Conservation (phyloP, 2,329 filamentous ascomycete genomes). For the Microthyrium microscopicum region DNA sequence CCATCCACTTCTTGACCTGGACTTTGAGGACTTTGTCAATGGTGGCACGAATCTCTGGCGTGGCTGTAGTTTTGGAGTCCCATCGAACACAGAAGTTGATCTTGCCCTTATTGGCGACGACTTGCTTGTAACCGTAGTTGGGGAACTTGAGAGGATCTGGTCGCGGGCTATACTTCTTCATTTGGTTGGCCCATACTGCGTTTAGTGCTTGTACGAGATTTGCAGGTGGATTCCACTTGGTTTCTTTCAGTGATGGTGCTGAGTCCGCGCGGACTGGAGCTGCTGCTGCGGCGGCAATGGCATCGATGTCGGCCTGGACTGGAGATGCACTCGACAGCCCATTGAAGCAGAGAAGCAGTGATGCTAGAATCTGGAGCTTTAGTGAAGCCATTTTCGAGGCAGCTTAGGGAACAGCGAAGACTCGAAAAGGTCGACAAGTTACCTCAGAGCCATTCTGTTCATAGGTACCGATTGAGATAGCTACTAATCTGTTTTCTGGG, state of each 20-base stretch:
- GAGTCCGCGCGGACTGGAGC: background rate
- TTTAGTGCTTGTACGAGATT: background rate
- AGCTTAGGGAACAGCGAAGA: too few relatives aligned
- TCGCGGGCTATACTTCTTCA: constrained; percentile 11
- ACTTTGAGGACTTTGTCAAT: constrained; percentile 20
- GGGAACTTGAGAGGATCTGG: constrained; percentile 14
- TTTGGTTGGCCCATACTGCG: constrained; percentile 10
- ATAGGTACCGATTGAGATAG: too few relatives aligned
- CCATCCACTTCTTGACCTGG: constrained; percentile 26
- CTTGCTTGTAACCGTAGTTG: constrained; percentile 18
- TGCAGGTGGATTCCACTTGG: constrained; percentile 4
- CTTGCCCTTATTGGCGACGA: constrained; percentile 17
- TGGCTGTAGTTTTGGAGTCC: constrained; percentile 24
- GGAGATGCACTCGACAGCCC: too few relatives aligned
- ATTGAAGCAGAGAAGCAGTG: too few relatives aligned
- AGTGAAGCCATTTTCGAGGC: too few relatives aligned
- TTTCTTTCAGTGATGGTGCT: constrained; percentile 1
- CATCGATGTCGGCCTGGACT: too few relatives aligned
- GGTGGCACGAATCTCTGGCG: constrained; percentile 22
- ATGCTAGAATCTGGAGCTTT: too few relatives aligned
- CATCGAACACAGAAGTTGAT: constrained; percentile 29
- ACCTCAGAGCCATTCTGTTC: too few relatives aligned
- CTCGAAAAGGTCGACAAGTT: too few relatives aligned
- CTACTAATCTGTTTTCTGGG: too few relatives aligned
- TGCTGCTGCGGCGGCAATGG: too few relatives aligned